Evolutionary conservation across 2,329 filamentous ascomycete species (phyloP).

Genomic region (Mollisia scopiformis): DNA sequence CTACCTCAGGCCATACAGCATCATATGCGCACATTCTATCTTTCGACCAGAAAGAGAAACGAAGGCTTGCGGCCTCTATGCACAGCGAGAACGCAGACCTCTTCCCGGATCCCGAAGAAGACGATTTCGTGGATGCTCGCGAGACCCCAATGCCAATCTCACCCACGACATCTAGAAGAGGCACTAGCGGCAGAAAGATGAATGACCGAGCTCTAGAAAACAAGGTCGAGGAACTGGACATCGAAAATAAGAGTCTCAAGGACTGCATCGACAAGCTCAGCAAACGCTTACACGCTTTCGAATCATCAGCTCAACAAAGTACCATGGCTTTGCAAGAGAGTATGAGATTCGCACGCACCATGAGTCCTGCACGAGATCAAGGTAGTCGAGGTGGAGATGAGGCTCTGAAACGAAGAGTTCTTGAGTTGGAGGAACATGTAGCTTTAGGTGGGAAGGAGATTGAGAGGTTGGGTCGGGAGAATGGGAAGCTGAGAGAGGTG

Average conservation of each 20-base stretch:
- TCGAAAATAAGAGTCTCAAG: slow-evolving; percentile 87
- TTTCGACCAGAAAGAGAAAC: slow-evolving; percentile 68
- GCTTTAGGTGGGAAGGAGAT: slow-evolving; percentile 59
- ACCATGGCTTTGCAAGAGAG: slow-evolving; percentile 87
- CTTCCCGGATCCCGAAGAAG: slow-evolving; percentile 59
- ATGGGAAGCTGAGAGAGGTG: slow-evolving; percentile 59
- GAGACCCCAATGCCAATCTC: slow-evolving; percentile 50
- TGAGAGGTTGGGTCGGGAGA: slow-evolving; percentile 63
- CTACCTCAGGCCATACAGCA: slow-evolving; percentile 85
- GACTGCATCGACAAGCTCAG: slow-evolving; percentile 84
- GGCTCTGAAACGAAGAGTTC: slow-evolving; percentile 51
- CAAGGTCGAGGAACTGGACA: slow-evolving; percentile 82
- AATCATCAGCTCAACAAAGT: slow-evolving; percentile 87
- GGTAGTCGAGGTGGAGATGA: slow-evolving; percentile 42
- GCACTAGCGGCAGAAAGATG: slow-evolving; percentile 43
- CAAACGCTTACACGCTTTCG: slow-evolving; percentile 88
- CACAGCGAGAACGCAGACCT: slow-evolving; percentile 41
- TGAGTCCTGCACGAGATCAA: slow-evolving; percentile 48
- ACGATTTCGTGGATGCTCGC: slow-evolving; percentile 93
- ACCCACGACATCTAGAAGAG: slow-evolving; percentile 43
- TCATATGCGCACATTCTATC: slow-evolving; percentile 90
- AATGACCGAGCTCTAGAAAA: slow-evolving; percentile 57
- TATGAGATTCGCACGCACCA: slow-evolving; percentile 63
- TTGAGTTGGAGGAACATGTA: slow-evolving; percentile 71
- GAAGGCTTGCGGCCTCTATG: slow-evolving; percentile 56